Evolutionary conservation across 164 flowering plant species (phyloP).

Genomic region (Saururus chinensis): DNA sequence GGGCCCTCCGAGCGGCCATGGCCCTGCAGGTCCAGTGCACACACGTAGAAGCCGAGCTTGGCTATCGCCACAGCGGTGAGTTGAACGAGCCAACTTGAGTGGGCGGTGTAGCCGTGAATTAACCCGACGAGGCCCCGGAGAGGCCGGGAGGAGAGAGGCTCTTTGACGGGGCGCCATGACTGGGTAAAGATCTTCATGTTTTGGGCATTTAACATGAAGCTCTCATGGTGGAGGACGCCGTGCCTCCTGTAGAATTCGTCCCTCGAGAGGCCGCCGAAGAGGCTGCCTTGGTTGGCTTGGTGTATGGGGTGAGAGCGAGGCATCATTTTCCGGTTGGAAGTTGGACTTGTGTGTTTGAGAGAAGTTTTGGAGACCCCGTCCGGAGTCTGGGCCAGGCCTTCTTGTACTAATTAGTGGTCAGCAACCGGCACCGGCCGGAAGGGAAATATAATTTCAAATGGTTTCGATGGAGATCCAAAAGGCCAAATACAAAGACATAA

Average conservation of each 20-base stretch:
- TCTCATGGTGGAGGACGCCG: conserved; percentile 20
- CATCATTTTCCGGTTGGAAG: background rate
- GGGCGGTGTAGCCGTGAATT: conserved; percentile 36
- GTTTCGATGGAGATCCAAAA: too few species aligned
- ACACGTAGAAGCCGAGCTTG: conserved; percentile 24
- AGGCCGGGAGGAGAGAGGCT: background rate
- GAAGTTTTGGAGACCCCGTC: too few species aligned
- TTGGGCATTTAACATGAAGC: conserved; percentile 21
- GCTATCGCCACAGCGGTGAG: conserved; percentile 35
- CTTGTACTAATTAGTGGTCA: too few species aligned
- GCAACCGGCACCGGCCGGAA: too few species aligned
- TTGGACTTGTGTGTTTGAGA: background rate
- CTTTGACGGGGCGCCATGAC: conserved; percentile 23
- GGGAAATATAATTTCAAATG: too few species aligned
- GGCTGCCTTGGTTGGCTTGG: conserved; percentile 31
- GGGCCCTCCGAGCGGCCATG: conserved; percentile 38
- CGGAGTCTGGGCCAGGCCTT: too few species aligned
- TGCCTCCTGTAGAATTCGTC: conserved; percentile 29
- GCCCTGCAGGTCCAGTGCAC: conserved; percentile 39
- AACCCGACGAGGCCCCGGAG: conserved; percentile 24
- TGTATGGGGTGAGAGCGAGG: conserved; percentile 21
- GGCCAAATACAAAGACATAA: too few species aligned
- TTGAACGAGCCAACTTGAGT: conserved; percentile 27
- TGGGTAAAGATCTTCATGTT: conserved; percentile 36
- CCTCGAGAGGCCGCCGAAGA: conserved; percentile 24